Evolutionary conservation across 2,329 filamentous ascomycete species (phyloP), one percentile per base, ranked within the genome.

Genomic region (Camillea tinctor): DNA sequence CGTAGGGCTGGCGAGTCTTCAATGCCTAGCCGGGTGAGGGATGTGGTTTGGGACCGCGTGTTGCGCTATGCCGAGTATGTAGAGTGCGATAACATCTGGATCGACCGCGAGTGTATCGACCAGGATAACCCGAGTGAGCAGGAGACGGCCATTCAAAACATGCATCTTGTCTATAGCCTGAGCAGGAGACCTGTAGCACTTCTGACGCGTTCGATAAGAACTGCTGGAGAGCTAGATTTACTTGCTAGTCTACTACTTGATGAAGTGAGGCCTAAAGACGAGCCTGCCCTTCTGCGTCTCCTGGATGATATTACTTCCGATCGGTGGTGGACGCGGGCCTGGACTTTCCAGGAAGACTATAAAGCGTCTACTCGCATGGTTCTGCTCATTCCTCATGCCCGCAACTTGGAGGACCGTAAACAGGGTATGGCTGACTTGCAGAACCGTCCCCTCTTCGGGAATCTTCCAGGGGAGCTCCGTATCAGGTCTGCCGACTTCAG

Each of bases 301-400:
- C 59, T 72, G 1, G 52, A 66, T 56, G 61, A 67, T 40, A 69
- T 72, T 52, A 71, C 69, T 36, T 70, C 69, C 36, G 60, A 68
- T 48, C 58, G 62, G 8, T 72, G 70, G 70, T 72, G 69, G 69
- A 68, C 64, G 55, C 64, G 70, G 58, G 69, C 70, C 54, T 72
- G 70, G 70, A 69, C 70, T 1, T 72, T 71, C 56, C 70, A 72
- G 59, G 70, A 71, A 60, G 70, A 72, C 51, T 70, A 72, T 50
- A 65, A 51, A 60, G 68, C 68, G 48, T 67, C 68, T 50, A 62
- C 57, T 23, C 67, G 67, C 56, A 71, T 72, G 68, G 67, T 53
- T 15, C 54, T 72, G n/a, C 64, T 72, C n/a, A 66, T 72, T 20
- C 70, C 70, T 20, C 70, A 72, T 52, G 56, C 52, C 52, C 56